A percentile compares a stretch with the other conserved stretches of the same genome.
Conservation (phyloP, 495 filamentous ascomycete species). For the Achaetomiella virescens region DNA sequence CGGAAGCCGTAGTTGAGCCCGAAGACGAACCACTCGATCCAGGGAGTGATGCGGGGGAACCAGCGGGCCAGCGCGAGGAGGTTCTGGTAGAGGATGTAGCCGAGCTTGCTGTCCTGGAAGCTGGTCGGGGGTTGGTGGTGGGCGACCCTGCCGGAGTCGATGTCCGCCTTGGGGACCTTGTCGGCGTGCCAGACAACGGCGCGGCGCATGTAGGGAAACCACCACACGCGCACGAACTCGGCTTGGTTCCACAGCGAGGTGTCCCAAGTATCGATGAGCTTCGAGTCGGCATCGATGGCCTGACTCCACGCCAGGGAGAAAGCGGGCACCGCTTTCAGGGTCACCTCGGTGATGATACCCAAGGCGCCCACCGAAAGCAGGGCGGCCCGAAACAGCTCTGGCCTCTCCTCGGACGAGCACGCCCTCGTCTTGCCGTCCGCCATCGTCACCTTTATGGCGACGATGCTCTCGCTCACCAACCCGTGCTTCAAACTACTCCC, state of each 20-base stretch:
- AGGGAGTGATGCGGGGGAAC: conserved; percentile 72
- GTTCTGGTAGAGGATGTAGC: conserved; percentile 84
- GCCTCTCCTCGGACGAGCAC: conserved; percentile 66
- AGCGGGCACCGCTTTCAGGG: conserved; percentile 65
- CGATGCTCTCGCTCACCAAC: conserved; percentile 68
- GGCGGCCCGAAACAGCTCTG: conserved; percentile 79
- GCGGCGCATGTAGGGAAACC: conserved; percentile 84
- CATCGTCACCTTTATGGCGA: conserved; percentile 69
- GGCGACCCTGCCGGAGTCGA: conserved; percentile 52
- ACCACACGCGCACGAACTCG: conserved; percentile 94
- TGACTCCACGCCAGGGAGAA: conserved; percentile 85
- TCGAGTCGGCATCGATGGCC: conserved; percentile 58
- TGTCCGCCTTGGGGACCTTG: conserved; percentile 26
- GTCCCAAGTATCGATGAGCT: conserved; percentile 68
- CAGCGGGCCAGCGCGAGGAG: conserved; percentile 72
- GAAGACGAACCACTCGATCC: conserved; percentile 90
- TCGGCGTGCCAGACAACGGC: conserved; percentile 82
- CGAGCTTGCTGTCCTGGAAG: conserved; percentile 75
- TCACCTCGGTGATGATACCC: conserved; percentile 84
- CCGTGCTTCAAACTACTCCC: conserved; percentile 82
- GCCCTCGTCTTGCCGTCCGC: conserved; percentile 69
- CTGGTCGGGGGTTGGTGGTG: conserved; percentile 38
- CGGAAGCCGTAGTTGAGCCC: conserved; percentile 90
- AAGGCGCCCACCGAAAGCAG: conserved; percentile 82
- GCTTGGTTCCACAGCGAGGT: conserved; percentile 69